Evolutionary conservation across 2,329 filamentous ascomycete species (phyloP).

Genomic region (Aspergillus ruber): DNA sequence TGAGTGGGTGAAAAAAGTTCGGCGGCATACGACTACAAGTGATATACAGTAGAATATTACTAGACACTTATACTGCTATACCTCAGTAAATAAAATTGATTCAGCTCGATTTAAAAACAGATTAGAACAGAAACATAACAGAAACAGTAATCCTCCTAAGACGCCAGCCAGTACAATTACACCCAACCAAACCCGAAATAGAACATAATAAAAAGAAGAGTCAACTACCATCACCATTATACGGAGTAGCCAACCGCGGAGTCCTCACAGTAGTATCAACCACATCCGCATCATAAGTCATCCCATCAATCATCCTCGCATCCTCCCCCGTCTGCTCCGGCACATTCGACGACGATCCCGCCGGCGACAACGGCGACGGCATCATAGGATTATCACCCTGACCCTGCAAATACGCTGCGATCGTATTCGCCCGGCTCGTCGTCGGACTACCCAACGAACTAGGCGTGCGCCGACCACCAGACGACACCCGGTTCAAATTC

Average conservation of each 20-base stretch:
- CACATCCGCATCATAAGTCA: constrained; percentile 56
- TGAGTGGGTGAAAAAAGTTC: constrained; percentile 12
- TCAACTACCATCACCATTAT: constrained; percentile 2
- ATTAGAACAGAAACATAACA: neutral
- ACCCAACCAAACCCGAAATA: neutral
- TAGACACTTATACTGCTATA: too few species aligned
- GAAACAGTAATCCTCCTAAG: neutral
- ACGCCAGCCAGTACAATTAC: neutral
- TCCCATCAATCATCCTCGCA: constrained; percentile 61
- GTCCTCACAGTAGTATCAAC: constrained; percentile 60
- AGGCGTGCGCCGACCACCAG: constrained; percentile 25
- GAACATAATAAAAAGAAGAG: neutral
- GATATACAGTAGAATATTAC: too few species aligned
- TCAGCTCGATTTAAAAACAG: neutral
- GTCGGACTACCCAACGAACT: constrained; percentile 37
- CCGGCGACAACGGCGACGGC: constrained; percentile 25
- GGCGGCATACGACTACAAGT: constrained; percentile 1
- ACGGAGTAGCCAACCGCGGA: constrained; percentile 45
- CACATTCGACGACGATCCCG: constrained; percentile 27
- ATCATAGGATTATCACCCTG: constrained; percentile 32
- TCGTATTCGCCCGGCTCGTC: constrained; percentile 25
- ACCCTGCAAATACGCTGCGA: constrained; percentile 22
- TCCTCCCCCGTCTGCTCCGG: constrained; percentile 42
- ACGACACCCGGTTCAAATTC: constrained; percentile 36
- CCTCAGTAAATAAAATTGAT: too few species aligned